phyloP scores from a whole-genome alignment of 2,329 filamentous ascomycete species.

The Stagonosporopsis vannaccii region DNA sequence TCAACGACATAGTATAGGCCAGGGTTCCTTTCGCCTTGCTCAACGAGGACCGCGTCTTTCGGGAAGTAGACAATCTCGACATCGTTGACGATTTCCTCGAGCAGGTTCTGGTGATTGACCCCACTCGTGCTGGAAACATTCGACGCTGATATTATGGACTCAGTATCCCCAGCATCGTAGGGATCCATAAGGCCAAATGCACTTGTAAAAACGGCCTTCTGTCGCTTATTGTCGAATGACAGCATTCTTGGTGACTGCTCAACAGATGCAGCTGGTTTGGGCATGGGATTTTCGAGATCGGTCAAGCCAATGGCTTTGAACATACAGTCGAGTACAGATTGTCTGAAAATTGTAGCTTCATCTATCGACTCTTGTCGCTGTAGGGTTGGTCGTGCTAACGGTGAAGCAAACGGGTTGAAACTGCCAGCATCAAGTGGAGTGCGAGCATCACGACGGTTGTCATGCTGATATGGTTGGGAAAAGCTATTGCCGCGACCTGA shows the following conservation, averaged over 20 bases:
- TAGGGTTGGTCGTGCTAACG: constrained; percentile 48
- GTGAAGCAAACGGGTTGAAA: constrained; percentile 52
- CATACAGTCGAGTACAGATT: constrained; percentile 92
- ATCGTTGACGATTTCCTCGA: constrained; percentile 87
- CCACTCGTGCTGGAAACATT: constrained; percentile 58
- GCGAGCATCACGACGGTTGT: constrained; percentile 49
- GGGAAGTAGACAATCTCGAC: constrained; percentile 98
- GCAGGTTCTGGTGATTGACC: constrained; percentile 68
- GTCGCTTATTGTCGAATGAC: constrained; percentile 80
- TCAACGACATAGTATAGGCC: constrained; percentile 98
- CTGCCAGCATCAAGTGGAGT: constrained; percentile 56
- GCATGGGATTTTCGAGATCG: constrained; percentile 68
- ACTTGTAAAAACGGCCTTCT: constrained; percentile 82
- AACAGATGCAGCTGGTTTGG: constrained; percentile 70
- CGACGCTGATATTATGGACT: constrained; percentile 73
- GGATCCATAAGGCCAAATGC: constrained; percentile 92
- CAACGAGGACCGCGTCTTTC: constrained; percentile 90
- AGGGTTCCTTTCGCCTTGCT: constrained; percentile 96
- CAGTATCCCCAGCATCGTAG: constrained; percentile 82
- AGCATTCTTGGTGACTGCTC: constrained; percentile 86
- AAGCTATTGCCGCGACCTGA: constrained; percentile 52
- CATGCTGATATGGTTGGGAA: constrained; percentile 57
- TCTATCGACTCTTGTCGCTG: constrained; percentile 83
- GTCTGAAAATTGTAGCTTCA: constrained; percentile 87
- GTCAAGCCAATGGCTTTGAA: constrained; percentile 91